Evolutionary conservation across 1,284 basidiomycete species (phyloP), one percentile per base, ranked within the genome.

Genomic region (Cystobasidium sp.): DNA sequence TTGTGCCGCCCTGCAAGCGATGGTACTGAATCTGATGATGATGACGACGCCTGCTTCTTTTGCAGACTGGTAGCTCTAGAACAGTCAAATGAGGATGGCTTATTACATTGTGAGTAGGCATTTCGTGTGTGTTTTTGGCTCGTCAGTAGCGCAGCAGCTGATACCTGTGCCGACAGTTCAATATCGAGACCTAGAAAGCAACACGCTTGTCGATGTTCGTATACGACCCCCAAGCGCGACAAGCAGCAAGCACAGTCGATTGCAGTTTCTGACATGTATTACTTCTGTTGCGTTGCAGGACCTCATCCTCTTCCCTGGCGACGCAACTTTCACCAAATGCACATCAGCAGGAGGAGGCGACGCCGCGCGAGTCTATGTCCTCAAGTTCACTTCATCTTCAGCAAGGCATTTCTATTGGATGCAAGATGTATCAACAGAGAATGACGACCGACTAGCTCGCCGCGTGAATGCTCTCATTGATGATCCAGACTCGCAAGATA

Each of bases 351-450:
- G 75, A 14, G 71, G 72, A 20, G 62, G 75, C n/a, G 56, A 71
- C 22, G 68, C 69, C 10, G 75, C 75, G 14, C 76, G 81, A 22
- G 78, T 79, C 39, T 78, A 80, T 62, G 79, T 78, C 67, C 80
- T 81, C 76, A 78, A 79, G 63, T 81, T 81, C 77, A 76, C 75
- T 51, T 79, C 78, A 10, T 77, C 76, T 9, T 77, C 77, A 6
- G 78, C 80, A 43, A 68, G 80, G 49, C 76, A 79, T 63, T 79
- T 81, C 61, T 81, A 77, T 74, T 81, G 81, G 81, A 62, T 75
- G 68, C 81, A 81, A 75, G 78, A 81, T 52, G 64, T 72, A 37
- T 76, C 79, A 46, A n/a, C 67, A 9, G 53, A 68, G 1, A 52
- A 76, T 7, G 77, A 80, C 20, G 59, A 75, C 53, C 47, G 58